Conservation (phyloP, 2,329 filamentous ascomycete species). For the Ciborinia camelliae region DNA sequence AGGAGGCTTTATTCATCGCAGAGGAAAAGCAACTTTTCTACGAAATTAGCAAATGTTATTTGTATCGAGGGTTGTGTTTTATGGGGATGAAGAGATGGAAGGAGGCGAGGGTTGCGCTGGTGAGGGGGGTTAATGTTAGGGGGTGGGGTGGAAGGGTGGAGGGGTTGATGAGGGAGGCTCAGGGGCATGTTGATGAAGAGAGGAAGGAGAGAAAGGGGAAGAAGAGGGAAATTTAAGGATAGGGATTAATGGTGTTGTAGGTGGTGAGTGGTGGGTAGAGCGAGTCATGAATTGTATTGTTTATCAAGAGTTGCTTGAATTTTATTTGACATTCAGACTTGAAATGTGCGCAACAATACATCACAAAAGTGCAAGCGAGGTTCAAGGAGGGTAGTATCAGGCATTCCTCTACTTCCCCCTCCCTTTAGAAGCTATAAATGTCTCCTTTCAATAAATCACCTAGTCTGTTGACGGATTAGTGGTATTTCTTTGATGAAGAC, state of each 20-base stretch:
- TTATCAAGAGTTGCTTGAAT: background rate
- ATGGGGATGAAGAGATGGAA: constrained; percentile 22
- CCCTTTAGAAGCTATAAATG: background rate
- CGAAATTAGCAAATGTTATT: constrained; percentile 22
- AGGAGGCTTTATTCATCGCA: constrained; percentile 20
- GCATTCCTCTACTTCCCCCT: background rate
- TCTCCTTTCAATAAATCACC: background rate
- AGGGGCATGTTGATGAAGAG: constrained; percentile 16
- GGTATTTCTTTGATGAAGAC: background rate
- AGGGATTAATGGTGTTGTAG: background rate
- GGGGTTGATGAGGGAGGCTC: constrained; percentile 20
- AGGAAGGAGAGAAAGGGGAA: background rate
- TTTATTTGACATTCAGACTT: background rate
- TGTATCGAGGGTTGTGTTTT: constrained; percentile 24
- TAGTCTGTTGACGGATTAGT: background rate
- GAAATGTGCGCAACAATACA: background rate
- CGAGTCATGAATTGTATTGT: background rate
- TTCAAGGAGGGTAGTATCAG: background rate
- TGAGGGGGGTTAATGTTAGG: constrained; percentile 24
- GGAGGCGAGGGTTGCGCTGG: constrained; percentile 24
- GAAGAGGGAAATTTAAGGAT: background rate
- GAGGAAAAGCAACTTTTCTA: constrained; percentile 9
- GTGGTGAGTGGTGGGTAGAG: background rate
- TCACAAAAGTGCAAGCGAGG: background rate
- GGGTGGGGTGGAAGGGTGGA: constrained; percentile 16